Evolutionary conservation across 805 yeast genomes (phyloP).

Genomic region (Vanderwaltozyma tropicalis): DNA sequence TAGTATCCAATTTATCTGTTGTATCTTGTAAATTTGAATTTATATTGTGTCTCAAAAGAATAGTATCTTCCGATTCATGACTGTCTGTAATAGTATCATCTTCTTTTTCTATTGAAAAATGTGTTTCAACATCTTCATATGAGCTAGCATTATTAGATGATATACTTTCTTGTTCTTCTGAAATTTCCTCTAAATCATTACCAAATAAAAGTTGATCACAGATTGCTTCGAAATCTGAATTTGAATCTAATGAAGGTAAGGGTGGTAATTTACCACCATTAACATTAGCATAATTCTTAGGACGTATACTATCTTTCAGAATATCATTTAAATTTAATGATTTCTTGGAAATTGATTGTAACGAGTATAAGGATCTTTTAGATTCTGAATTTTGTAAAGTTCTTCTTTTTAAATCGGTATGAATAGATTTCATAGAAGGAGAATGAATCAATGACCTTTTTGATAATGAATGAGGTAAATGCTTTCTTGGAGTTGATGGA

Average conservation of each 20-base stretch:
- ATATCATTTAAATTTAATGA: constrained; percentile 26
- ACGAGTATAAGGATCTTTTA: constrained; percentile 26
- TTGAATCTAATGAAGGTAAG: constrained; percentile 12
- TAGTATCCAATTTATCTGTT: not conserved
- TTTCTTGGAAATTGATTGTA: constrained; percentile 27
- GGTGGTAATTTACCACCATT: constrained; percentile 11
- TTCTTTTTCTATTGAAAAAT: not conserved
- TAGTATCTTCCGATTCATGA: no score
- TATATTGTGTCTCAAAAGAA: no score
- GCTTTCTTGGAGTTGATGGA: constrained; percentile 12
- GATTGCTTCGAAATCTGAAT: constrained; percentile 22
- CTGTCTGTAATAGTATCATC: not conserved
- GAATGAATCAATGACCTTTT: constrained; percentile 6
- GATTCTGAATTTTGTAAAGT: constrained; percentile 24
- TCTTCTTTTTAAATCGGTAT: constrained; percentile 6
- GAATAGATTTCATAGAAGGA: constrained; percentile 2
- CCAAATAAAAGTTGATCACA: constrained; percentile 26
- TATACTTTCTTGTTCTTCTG: constrained; percentile 17
- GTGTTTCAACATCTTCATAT: not conserved
- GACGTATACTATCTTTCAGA: constrained; percentile 9
- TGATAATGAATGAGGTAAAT: constrained; percentile 8
- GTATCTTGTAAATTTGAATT: not conserved
- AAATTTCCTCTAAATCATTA: constrained; percentile 16
- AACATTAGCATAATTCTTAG: not conserved
- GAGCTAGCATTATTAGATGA: constrained; percentile 1